A percentile compares a stretch with the other conserved stretches of the same genome.
Evolutionary conservation across 192 early-diverging fungal species (phyloP).

Genomic region (Chytriomyces hyalinus): DNA sequence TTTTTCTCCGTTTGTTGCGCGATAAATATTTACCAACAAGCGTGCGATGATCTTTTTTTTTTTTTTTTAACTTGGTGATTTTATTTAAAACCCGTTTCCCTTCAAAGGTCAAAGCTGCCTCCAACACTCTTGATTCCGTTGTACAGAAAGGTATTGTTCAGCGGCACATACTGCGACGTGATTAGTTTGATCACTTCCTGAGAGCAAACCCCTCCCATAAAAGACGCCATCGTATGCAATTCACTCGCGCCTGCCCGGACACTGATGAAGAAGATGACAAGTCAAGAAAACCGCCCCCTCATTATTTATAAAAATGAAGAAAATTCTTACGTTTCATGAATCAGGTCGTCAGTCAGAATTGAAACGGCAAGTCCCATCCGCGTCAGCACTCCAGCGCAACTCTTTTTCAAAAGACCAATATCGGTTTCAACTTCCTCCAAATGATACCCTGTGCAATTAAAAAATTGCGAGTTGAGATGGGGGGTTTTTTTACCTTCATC

Average conservation of each 20-base stretch:
- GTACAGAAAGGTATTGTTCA: conserved; percentile 85
- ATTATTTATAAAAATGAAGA: too few relatives aligned
- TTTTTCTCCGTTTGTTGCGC: too few relatives aligned
- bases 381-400: conserved; percentile 48
- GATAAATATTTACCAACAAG: not conserved
- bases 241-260: conserved; percentile 71
- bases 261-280: conserved; percentile 34
- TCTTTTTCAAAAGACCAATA: conserved; percentile 59
- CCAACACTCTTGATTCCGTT: conserved; percentile 71
- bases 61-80: not conserved
- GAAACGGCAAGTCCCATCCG: conserved; percentile 45
- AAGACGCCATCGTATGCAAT: conserved; percentile 81
- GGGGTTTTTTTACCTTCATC: not conserved
- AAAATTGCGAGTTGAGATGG: not conserved
- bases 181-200: conserved; percentile 97
- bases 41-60: not conserved
- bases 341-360: conserved; percentile 57
- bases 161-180: conserved; percentile 92
- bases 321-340: conserved; percentile 68
- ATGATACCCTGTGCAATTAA: conserved; percentile 33
- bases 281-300: not conserved
- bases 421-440: conserved; percentile 57
- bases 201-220: conserved; percentile 86
- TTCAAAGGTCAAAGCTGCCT: conserved; percentile 20
- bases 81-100: not conserved